These are phyloP conservation scores for Lantana camara DNA, from an alignment of 257 asterid genomes.

Conservation along the genomic window DNA sequence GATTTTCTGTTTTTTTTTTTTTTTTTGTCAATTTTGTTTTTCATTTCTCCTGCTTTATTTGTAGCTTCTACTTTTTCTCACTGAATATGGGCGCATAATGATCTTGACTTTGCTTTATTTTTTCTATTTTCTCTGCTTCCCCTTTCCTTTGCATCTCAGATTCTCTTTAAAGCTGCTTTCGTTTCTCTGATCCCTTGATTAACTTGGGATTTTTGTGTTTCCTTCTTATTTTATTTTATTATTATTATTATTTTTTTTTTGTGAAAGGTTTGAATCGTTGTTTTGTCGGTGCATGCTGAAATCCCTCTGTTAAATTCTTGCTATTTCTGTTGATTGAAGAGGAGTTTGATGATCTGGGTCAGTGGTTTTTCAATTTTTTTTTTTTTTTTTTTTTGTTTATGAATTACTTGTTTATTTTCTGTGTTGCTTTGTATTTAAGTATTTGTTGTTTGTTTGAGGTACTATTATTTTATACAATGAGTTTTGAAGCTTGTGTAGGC, in stretches of 20 bases:
- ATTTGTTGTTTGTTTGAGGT: constrained; percentile 22
- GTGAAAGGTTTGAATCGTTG: constrained; percentile 23
- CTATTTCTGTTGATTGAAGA: constrained; percentile 35
- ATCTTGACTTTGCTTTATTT: constrained; percentile 38
- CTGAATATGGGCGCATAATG: constrained; percentile 28
- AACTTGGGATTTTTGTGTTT: constrained; percentile 22
- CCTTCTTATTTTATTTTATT: too few species aligned
- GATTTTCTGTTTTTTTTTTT: constrained; percentile 27
- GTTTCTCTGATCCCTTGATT: constrained; percentile 46
- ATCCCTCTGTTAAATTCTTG: constrained; percentile 29
- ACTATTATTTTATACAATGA: constrained; percentile 31
- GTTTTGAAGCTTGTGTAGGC: constrained; percentile 51
- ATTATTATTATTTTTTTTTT: too few species aligned
- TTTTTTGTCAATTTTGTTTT: too few species aligned
- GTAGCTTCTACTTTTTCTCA: constrained; percentile 30
- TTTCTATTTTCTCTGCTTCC: constrained; percentile 38
- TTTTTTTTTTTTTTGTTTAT: neutral
- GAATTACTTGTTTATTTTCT: constrained; percentile 17
- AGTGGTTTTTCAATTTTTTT: constrained; percentile 22
- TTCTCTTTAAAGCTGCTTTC: constrained; percentile 74
- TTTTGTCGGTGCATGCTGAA: constrained; percentile 58
- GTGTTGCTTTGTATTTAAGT: constrained; percentile 16
- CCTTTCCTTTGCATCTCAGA: constrained; percentile 60
- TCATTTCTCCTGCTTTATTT: constrained; percentile 18
- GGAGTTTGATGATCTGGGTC: constrained; percentile 45